Evolutionary conservation across 208 protist species (phyloP).

Genomic region (Spongospora subterranea): DNA sequence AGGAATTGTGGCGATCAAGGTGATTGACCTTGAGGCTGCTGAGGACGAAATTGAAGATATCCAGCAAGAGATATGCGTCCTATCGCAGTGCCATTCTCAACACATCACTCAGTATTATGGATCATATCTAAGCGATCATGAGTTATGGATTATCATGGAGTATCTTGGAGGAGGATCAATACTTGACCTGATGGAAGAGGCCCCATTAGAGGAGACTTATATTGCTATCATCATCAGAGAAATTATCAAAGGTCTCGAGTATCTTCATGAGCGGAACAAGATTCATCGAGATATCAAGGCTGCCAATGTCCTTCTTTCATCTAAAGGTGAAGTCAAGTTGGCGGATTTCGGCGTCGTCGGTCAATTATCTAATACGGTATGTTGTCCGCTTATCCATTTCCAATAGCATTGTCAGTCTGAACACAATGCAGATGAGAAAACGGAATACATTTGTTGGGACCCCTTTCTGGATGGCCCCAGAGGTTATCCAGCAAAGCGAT

Average conservation of each 20-base stretch:
- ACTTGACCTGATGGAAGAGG: slow-evolving; percentile 70
- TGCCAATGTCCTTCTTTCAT: slow-evolving; percentile 51
- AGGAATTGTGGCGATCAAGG: slow-evolving; percentile 84
- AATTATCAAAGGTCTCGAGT: slow-evolving; percentile 68
- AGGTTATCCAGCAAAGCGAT: slow-evolving; percentile 66
- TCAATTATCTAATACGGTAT: slow-evolving; percentile 45
- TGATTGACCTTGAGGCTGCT: slow-evolving; percentile 87
- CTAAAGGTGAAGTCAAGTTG: slow-evolving; percentile 67
- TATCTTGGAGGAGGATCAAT: slow-evolving; percentile 81
- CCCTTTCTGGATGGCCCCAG: slow-evolving; percentile 74
- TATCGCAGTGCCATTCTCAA: slow-evolving; percentile 78
- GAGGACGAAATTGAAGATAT: slow-evolving; percentile 91
- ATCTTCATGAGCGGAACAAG: slow-evolving; percentile 16
- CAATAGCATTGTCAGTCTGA: background rate
- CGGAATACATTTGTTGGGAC: slow-evolving; percentile 71
- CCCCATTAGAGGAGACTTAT: slow-evolving; percentile 77
- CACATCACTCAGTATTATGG: slow-evolving; percentile 83
- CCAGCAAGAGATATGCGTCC: slow-evolving; percentile 85
- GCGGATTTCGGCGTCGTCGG: slow-evolving; percentile 71
- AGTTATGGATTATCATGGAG: slow-evolving; percentile 93
- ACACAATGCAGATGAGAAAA: slow-evolving; percentile 38
- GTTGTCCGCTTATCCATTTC: background rate
- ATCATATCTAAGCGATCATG: slow-evolving; percentile 79
- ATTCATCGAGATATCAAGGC: slow-evolving; percentile 83
- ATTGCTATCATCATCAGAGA: slow-evolving; percentile 82